phyloP scores from a whole-genome alignment of 768 basidiomycete species.

The Suillus alpinus region DNA sequence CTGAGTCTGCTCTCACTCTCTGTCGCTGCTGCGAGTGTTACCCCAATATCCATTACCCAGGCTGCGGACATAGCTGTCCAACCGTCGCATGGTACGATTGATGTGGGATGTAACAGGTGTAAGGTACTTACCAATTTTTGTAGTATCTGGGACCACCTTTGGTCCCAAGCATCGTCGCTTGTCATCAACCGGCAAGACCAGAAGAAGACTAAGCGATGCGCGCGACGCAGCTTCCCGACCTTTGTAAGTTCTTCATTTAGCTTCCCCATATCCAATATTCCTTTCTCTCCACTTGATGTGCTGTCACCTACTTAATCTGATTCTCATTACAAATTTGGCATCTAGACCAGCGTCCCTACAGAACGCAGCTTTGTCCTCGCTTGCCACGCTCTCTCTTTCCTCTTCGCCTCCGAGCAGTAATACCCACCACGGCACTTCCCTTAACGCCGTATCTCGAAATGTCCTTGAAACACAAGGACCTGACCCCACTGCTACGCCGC shows the following conservation, averaged over 20 bases:
- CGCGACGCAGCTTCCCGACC: slow-evolving; percentile 73
- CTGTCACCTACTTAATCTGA: background rate
- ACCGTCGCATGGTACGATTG: slow-evolving; percentile 16
- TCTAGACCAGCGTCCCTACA: slow-evolving; percentile 36
- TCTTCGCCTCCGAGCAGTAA: slow-evolving; percentile 33
- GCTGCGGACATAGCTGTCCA: slow-evolving; percentile 8
- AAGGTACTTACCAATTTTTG: slow-evolving; percentile 10
- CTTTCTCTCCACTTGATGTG: background rate
- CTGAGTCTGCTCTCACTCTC: slow-evolving; percentile 68
- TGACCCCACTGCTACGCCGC: slow-evolving; percentile 9
- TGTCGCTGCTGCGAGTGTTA: slow-evolving; percentile 51
- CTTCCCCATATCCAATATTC: slow-evolving; percentile 9
- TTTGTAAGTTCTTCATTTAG: slow-evolving; percentile 51
- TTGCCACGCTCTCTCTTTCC: slow-evolving; percentile 41
- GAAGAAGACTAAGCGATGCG: slow-evolving; percentile 74
- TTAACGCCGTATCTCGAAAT: slow-evolving; percentile 9
- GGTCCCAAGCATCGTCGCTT: slow-evolving; percentile 60
- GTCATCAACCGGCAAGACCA: slow-evolving; percentile 67
- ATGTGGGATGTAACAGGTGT: slow-evolving; percentile 17
- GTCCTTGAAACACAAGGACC: slow-evolving; percentile 10
- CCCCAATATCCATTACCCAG: slow-evolving; percentile 40
- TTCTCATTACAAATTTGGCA: background rate
- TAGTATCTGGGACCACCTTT: slow-evolving; percentile 30
- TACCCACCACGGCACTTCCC: slow-evolving; percentile 18
- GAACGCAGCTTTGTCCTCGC: slow-evolving; percentile 34